Evolutionary conservation across 257 asterid genomes (phyloP).

Genomic region (Lithospermum erythrorhizon): DNA sequence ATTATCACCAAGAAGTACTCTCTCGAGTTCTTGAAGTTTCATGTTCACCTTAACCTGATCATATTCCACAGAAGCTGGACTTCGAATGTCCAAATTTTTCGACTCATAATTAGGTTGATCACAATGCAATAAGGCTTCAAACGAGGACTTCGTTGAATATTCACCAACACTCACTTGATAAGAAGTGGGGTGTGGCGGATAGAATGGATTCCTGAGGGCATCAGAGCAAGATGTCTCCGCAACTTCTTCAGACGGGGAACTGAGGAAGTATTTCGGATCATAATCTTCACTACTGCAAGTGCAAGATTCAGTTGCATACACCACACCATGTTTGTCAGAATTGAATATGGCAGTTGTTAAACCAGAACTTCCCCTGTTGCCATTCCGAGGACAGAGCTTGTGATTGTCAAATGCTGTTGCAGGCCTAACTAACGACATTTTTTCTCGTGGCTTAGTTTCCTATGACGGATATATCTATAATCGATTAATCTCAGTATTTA

Average conservation of each 20-base stretch:
- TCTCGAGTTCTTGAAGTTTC: slow-evolving; percentile 81
- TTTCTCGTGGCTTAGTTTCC: not conserved
- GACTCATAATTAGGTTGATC: slow-evolving; percentile 25
- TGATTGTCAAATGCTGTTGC: slow-evolving; percentile 35
- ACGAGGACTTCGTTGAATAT: slow-evolving; percentile 19
- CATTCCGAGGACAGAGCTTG: slow-evolving; percentile 37
- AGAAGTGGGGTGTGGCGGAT: slow-evolving; percentile 20
- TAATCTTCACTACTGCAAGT: slow-evolving; percentile 43
- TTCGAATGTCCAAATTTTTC: slow-evolving; percentile 21
- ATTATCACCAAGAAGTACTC: slow-evolving; percentile 59
- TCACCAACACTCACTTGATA: slow-evolving; percentile 15
- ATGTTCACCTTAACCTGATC: slow-evolving; percentile 48
- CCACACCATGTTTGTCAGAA: slow-evolving; percentile 29
- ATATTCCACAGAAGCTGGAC: slow-evolving; percentile 33
- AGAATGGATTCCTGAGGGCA: slow-evolving; percentile 24
- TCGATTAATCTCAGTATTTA: not conserved
- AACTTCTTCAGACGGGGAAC: slow-evolving; percentile 54
- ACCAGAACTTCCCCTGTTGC: slow-evolving; percentile 26
- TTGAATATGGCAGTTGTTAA: slow-evolving; percentile 28
- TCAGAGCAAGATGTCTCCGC: slow-evolving; percentile 20
- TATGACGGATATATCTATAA: not conserved
- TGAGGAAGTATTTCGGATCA: slow-evolving; percentile 40
- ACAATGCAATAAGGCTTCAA: slow-evolving; percentile 16
- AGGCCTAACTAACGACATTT: slow-evolving; percentile 58
- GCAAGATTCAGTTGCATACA: slow-evolving; percentile 41